Conservation (phyloP, 495 filamentous ascomycete genomes). For the Neurospora sp. region DNA sequence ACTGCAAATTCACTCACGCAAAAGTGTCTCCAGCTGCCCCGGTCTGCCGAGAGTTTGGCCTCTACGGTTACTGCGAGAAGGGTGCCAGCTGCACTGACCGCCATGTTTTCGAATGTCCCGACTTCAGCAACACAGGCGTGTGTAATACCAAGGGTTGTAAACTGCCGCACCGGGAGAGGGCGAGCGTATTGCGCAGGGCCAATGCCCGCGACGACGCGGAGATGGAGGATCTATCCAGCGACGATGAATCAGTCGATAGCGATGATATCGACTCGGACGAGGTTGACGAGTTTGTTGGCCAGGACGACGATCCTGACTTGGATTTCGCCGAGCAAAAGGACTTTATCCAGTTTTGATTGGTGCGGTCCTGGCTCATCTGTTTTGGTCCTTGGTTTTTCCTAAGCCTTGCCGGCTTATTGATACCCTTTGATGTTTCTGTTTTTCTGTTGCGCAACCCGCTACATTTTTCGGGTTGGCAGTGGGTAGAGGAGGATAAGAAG, state of each 20-base stretch:
- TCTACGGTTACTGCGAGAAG: conserved; percentile 82
- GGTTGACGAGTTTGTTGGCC: conserved; percentile 59
- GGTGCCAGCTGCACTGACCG: conserved; percentile 69
- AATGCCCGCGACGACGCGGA: conserved; percentile 39
- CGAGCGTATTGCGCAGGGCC: conserved; percentile 48
- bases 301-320: conserved; percentile 27
- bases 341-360: conserved; percentile 35
- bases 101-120: conserved; percentile 84
- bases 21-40: conserved; percentile 70
- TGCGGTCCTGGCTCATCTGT: background rate
- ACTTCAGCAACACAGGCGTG: conserved; percentile 81
- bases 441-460: background rate
- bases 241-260: conserved; percentile 68
- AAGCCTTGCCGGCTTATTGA: conserved; percentile 4
- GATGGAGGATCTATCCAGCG: conserved; percentile 71
- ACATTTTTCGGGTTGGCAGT: background rate
- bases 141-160: conserved; percentile 79
- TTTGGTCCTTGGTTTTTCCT: background rate
- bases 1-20: conserved; percentile 86
- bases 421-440: conserved; percentile 11
- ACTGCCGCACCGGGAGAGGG: conserved; percentile 80
- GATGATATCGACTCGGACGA: conserved; percentile 88
- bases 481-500: background rate
- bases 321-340: conserved; percentile 36
- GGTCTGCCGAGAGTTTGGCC: conserved; percentile 78